Conservation (phyloP, 441 rosid species). For the Pelargonium myrrhifolium region DNA sequence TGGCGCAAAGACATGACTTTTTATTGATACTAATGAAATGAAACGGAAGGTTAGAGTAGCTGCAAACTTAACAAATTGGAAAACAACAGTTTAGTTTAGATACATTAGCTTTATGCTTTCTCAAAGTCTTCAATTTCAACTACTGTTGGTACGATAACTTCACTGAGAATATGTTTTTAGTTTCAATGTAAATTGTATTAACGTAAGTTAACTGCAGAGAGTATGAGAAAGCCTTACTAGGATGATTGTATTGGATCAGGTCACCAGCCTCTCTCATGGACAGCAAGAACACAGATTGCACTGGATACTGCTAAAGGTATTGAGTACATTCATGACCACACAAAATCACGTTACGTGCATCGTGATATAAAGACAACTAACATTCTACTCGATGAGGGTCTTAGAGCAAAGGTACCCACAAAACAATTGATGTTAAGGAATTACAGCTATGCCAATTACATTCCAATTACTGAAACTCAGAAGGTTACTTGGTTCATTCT, state of each 20-base stretch:
- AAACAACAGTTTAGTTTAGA: too few relatives aligned
- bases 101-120: too few relatives aligned
- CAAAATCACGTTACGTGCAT: constrained; percentile 57
- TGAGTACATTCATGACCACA: constrained; percentile 65
- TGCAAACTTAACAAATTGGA: too few relatives aligned
- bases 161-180: too few relatives aligned
- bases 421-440: neutral
- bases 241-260: constrained; percentile 25
- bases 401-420: constrained; percentile 48
- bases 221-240: neutral
- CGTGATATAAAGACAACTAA: constrained; percentile 58
- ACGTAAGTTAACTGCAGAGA: too few relatives aligned
- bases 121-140: neutral
- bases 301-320: constrained; percentile 57
- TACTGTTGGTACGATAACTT: neutral
- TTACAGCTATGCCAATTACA: neutral
- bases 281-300: constrained; percentile 60
- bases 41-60: too few relatives aligned
- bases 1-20: too few relatives aligned
- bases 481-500: neutral
- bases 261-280: constrained; percentile 55
- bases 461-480: too few relatives aligned
- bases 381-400: constrained; percentile 49
- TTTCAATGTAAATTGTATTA: too few relatives aligned
- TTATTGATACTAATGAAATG: too few relatives aligned